Evolutionary conservation across 2,329 filamentous ascomycete species (phyloP).

Genomic region (Microcyclospora pomicola): DNA sequence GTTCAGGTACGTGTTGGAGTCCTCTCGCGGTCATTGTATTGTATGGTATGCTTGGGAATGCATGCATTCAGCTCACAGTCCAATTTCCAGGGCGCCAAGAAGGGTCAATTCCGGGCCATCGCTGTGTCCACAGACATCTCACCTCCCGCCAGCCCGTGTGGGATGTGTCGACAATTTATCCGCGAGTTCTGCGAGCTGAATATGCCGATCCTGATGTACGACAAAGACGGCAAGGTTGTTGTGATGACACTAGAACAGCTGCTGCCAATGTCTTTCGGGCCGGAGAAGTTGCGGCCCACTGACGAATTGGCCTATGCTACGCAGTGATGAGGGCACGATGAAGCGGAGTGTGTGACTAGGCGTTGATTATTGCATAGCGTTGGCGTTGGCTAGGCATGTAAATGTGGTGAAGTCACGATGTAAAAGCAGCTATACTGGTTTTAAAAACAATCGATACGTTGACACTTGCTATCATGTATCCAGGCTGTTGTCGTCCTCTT

Average conservation of each 20-base stretch:
- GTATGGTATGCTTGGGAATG: background rate
- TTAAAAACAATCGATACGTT: too few relatives aligned
- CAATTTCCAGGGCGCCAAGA: constrained; percentile 19
- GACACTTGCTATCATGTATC: too few relatives aligned
- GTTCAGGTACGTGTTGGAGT: constrained; percentile 25
- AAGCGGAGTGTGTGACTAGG: too few relatives aligned
- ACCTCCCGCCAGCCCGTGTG: constrained; percentile 51
- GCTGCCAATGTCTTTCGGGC: constrained; percentile 41
- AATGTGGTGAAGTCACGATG: too few relatives aligned
- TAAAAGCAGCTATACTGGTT: too few relatives aligned
- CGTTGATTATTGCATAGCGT: too few relatives aligned
- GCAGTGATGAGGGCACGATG: background rate
- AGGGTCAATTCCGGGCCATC: constrained; percentile 55
- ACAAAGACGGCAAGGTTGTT: constrained; percentile 60
- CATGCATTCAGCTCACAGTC: background rate
- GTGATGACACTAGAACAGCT: constrained; percentile 54
- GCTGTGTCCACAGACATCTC: constrained; percentile 67
- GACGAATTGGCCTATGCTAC: constrained; percentile 10
- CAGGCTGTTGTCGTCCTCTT: too few relatives aligned
- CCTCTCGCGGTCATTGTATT: background rate
- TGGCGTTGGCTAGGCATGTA: too few relatives aligned
- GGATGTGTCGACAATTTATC: constrained; percentile 83
- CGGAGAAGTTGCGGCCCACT: constrained; percentile 29
- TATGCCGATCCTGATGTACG: constrained; percentile 83
- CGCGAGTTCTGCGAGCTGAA: constrained; percentile 34